These are phyloP conservation scores for Phylloporus scabripes DNA, from an alignment of 768 basidiomycete genomes.

Conservation along the genomic window DNA sequence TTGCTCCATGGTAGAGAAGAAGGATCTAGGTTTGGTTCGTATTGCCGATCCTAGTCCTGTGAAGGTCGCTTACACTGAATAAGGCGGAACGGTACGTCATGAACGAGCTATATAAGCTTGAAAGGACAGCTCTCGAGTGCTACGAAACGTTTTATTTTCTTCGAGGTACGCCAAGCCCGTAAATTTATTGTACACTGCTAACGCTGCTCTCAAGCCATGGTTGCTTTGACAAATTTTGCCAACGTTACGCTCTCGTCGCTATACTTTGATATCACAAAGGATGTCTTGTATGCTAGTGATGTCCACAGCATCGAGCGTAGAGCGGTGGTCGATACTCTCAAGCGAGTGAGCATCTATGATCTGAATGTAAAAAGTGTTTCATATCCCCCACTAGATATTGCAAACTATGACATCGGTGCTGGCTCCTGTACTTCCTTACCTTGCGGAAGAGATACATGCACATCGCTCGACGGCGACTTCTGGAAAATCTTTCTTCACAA, in stretches of 20 bases:
- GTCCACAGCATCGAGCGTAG: constrained; percentile 48
- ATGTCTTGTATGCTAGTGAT: constrained; percentile 75
- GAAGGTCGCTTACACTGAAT: constrained; percentile 5
- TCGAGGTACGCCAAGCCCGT: constrained; percentile 47
- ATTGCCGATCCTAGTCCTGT: background rate
- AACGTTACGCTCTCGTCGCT: constrained; percentile 83
- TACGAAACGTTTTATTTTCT: constrained; percentile 79
- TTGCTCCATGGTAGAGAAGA: constrained; percentile 15
- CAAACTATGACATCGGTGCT: constrained; percentile 62
- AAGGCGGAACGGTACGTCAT: constrained; percentile 85
- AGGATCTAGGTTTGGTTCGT: constrained; percentile 62
- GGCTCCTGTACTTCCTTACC: constrained; percentile 84
- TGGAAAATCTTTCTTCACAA: constrained; percentile 59
- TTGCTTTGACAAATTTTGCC: constrained; percentile 66
- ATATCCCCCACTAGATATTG: constrained; percentile 44
- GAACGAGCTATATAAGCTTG: constrained; percentile 73
- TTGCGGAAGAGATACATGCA: constrained; percentile 80
- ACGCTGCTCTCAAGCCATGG: constrained; percentile 49
- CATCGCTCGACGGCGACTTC: constrained; percentile 15
- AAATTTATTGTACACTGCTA: background rate
- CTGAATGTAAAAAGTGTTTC: background rate
- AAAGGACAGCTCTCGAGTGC: constrained; percentile 57
- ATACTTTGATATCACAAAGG: constrained; percentile 91
- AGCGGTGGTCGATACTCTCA: constrained; percentile 64
- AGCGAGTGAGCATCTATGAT: constrained; percentile 44